Evolutionary conservation across 2,329 filamentous ascomycete genomes (phyloP).

Genomic region (Pleurostoma richardsiae): DNA sequence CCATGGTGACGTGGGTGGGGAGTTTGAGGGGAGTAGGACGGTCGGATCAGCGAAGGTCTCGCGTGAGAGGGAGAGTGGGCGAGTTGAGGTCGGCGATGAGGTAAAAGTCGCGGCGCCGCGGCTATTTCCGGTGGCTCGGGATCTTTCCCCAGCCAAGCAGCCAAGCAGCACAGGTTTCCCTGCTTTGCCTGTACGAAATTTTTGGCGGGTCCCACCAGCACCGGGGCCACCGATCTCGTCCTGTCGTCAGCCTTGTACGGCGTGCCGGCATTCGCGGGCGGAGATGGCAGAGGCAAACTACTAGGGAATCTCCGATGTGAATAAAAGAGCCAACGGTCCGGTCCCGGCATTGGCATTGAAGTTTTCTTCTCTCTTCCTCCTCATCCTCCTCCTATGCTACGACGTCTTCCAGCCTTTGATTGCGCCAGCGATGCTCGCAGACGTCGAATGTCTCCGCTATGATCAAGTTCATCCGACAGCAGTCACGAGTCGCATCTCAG

Average conservation of each 20-base stretch:
- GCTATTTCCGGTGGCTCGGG: conserved; percentile 16
- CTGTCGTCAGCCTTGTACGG: no score
- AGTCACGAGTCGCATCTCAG: conserved; percentile 52
- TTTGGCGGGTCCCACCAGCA: background rate
- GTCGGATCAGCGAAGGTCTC: background rate
- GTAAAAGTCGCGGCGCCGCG: conserved; percentile 8
- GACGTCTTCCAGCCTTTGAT: no score
- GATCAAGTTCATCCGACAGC: conserved; percentile 28
- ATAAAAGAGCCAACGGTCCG: no score
- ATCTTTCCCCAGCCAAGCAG: conserved; percentile 1
- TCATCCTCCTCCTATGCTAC: no score
- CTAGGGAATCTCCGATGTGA: no score
- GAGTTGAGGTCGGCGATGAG: conserved; percentile 1
- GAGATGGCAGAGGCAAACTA: no score
- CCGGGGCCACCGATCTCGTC: background rate
- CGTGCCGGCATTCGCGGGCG: no score
- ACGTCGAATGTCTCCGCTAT: conserved; percentile 14
- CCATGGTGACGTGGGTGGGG: conserved; percentile 51
- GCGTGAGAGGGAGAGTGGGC: background rate
- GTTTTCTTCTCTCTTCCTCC: no score
- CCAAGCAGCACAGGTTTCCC: conserved; percentile 1
- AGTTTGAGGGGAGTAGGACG: conserved; percentile 1
- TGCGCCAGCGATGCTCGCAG: no score
- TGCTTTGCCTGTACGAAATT: conserved; percentile 1
- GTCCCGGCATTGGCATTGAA: no score